Base-by-base conservation (phyloP, 495 filamentous ascomycete species). In the Penicillium malachiteum region DNA sequence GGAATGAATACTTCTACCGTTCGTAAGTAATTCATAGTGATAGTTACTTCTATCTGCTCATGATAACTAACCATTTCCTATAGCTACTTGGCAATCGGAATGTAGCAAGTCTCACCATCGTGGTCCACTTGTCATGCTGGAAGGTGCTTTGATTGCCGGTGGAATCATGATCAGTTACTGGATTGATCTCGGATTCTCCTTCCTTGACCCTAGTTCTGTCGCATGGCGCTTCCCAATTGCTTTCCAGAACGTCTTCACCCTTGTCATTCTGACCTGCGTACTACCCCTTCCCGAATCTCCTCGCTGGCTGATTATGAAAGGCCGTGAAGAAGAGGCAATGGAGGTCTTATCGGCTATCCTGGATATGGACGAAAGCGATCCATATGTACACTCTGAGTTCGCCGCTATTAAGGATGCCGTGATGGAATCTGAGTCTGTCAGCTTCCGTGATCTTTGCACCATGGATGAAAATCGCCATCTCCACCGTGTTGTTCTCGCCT, bases 321-420 rank as follows among this genome's bases (percentile, higher is more conserved):
- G 63, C 40, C 65, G 64, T n/a, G 56, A 65, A 17, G 62, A 69
- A 13, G 64, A 75, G 30, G 70, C 75, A 10, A 59, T 74, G 13
- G 60, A 58, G 7, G 74, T 80, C 10, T 60, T 78, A 7, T 38
- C 50, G 6, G 57, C 66, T 0, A 69, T 80, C 5, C 42, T 66
- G 11, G 60, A 59, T 30, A 56, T 64, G 10, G 57, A 59, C 6
- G 64, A 67, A 14, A 57, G 52, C 21, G 68, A 74, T 30, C 57
- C 57, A 7, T 74, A 85, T 31, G 71, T 89, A 18, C 72, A 82
- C 44, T 78, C 78, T 30, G 87, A 91, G 54, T 85, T 90, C 54
- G 60, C 78, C 11, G 84, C 84, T 12, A 89, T 92, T 70, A 90
- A 90, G 67, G 85, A 89, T 54, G 85, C 87, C 0, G 87, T 90